Conservation (phyloP, 169 alveolate genomes). For the Cryptosporidium ryanae region DNA sequence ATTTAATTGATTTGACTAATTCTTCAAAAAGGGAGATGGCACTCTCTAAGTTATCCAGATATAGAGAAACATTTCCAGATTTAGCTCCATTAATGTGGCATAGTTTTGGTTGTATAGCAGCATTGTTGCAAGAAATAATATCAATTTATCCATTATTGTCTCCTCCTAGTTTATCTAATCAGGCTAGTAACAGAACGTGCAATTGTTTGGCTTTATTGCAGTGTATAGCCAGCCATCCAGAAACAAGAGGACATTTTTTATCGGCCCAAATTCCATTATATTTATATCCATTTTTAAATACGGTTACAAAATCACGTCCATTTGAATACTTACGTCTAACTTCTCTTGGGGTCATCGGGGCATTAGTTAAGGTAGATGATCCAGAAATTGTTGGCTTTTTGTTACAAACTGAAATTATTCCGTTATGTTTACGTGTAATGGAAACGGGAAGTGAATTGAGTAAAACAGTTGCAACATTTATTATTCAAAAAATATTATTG, state of each 20-base stretch:
- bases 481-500: slow-evolving; percentile 96
- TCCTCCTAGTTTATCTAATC: slow-evolving; percentile 93
- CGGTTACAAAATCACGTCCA: slow-evolving; percentile 94
- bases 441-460: slow-evolving; percentile 98
- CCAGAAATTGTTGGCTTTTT: slow-evolving; percentile 96
- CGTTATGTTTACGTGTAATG: slow-evolving; percentile 98
- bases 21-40: slow-evolving; percentile 97
- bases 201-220: slow-evolving; percentile 97
- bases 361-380: slow-evolving; percentile 98
- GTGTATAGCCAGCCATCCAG: slow-evolving; percentile 98
- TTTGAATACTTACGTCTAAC: slow-evolving; percentile 98
- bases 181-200: slow-evolving; percentile 95
- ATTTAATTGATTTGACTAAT: slow-evolving; percentile 90
- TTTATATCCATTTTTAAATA: slow-evolving; percentile 97
- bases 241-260: slow-evolving; percentile 94
- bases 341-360: slow-evolving; percentile 99
- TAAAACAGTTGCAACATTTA: slow-evolving; percentile 97
- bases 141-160: slow-evolving; percentile 88
- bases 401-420: slow-evolving; percentile 96
- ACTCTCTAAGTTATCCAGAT: slow-evolving; percentile 92
- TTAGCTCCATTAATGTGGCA: slow-evolving; percentile 98
- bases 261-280: slow-evolving; percentile 97
- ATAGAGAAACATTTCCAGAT: slow-evolving; percentile 92
- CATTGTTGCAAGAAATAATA: slow-evolving; percentile 94
- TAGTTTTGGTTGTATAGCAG: slow-evolving; percentile 97